phyloP scores from a whole-genome alignment of 2,329 filamentous ascomycete genomes.

The Pseudocercospora macadamiae region DNA sequence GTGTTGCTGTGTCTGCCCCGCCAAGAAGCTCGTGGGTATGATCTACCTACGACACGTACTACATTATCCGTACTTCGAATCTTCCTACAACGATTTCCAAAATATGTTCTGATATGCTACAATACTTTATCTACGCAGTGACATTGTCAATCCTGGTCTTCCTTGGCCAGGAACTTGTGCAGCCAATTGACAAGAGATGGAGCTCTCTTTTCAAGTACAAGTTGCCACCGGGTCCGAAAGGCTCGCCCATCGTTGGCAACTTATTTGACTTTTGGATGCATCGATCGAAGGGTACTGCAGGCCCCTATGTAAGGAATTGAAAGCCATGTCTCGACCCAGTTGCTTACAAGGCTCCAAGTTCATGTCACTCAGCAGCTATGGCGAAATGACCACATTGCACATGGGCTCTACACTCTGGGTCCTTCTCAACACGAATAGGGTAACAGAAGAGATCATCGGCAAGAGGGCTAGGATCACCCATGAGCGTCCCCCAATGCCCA shows the following conservation, averaged over 20 bases:
- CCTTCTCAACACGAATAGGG: conserved; percentile 17
- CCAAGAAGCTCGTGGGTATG: too few relatives aligned
- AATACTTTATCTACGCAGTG: neutral
- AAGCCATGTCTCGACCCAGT: neutral
- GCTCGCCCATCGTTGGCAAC: conserved; percentile 15
- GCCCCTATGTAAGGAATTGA: neutral
- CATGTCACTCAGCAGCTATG: conserved; percentile 5
- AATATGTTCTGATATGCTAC: neutral
- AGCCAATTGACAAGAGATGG: conserved; percentile 17
- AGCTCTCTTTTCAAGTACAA: conserved; percentile 11
- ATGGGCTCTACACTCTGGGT: conserved; percentile 18
- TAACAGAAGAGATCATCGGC: conserved; percentile 17
- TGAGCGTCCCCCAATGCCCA: conserved; percentile 20
- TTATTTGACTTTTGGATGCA: conserved; percentile 16
- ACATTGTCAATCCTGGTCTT: neutral
- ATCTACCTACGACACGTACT: too few relatives aligned
- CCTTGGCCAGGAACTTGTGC: conserved; percentile 10
- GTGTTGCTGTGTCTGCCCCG: too few relatives aligned
- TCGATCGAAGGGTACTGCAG: conserved; percentile 12
- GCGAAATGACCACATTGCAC: conserved; percentile 19
- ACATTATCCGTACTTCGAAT: too few relatives aligned
- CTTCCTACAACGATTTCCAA: too few relatives aligned
- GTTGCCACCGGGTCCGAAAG: conserved; percentile 16
- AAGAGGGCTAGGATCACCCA: conserved; percentile 17
- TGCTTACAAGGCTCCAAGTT: neutral